These are phyloP conservation scores for Fusarium aywerte DNA, from an alignment of 2,329 filamentous ascomycete genomes.

Conservation along the genomic window DNA sequence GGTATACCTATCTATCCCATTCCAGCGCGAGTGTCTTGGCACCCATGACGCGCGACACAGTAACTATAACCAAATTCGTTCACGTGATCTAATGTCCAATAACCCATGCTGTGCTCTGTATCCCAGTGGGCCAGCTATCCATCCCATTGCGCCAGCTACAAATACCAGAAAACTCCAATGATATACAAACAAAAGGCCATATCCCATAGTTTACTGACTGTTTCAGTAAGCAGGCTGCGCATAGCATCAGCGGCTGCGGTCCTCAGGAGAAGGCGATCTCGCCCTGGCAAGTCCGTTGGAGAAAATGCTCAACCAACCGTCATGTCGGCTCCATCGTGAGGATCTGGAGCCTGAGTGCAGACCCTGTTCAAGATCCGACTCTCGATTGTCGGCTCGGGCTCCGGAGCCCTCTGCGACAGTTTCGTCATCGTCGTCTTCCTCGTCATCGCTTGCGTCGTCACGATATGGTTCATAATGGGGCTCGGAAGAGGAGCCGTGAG, in stretches of 20 bases:
- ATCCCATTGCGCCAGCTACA: slow-evolving; percentile 27
- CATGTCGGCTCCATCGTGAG: slow-evolving; percentile 42
- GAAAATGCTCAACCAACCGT: slow-evolving; percentile 55
- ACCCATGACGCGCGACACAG: slow-evolving; percentile 15
- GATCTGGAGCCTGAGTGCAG: slow-evolving; percentile 41
- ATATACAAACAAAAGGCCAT: slow-evolving; percentile 33
- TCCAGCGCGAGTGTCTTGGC: slow-evolving; percentile 20
- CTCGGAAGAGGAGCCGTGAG: slow-evolving; percentile 62
- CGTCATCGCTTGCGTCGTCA: slow-evolving; percentile 60
- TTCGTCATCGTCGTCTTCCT: slow-evolving; percentile 57
- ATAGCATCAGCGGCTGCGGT: slow-evolving; percentile 38
- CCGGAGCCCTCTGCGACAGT: slow-evolving; percentile 52
- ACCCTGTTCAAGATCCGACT: slow-evolving; percentile 59
- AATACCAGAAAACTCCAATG: slow-evolving; percentile 27
- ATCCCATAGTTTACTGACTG: slow-evolving; percentile 10
- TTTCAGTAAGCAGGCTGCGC: slow-evolving; percentile 1
- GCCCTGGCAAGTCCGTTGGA: slow-evolving; percentile 46
- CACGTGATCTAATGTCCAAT: slow-evolving; percentile 26
- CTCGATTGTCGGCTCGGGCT: slow-evolving; percentile 46
- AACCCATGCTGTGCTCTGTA: slow-evolving; percentile 30
- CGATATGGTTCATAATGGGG: slow-evolving; percentile 66
- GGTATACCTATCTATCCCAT: slow-evolving; percentile 36
- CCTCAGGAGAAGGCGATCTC: slow-evolving; percentile 44
- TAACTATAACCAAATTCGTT: slow-evolving; percentile 27
- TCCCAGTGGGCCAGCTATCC: slow-evolving; percentile 19